phyloP scores from a whole-genome alignment of 768 basidiomycete species.

The Mycena floridula region DNA sequence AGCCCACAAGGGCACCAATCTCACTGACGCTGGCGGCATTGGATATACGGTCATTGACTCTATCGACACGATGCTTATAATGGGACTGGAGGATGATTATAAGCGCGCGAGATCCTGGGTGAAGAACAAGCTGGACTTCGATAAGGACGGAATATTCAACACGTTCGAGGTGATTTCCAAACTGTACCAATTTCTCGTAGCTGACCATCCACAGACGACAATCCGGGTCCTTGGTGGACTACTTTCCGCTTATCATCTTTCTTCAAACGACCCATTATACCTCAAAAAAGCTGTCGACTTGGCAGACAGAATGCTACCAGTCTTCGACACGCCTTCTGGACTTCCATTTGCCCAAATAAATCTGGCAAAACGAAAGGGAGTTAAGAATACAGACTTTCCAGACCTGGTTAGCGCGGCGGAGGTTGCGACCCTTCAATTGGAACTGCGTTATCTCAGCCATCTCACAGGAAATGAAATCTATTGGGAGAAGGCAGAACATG shows the following conservation, averaged over 20 bases:
- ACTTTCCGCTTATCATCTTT: constrained; percentile 78
- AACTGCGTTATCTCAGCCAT: constrained; percentile 81
- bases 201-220: constrained; percentile 55
- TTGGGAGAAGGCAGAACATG: constrained; percentile 77
- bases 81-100: constrained; percentile 81
- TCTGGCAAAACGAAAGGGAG: constrained; percentile 52
- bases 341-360: constrained; percentile 81
- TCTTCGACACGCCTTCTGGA: constrained; percentile 76
- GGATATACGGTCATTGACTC: constrained; percentile 89
- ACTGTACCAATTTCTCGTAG: neutral
- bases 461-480: constrained; percentile 74
- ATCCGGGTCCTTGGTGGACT: constrained; percentile 91
- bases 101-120: constrained; percentile 75
- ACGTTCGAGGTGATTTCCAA: constrained; percentile 72
- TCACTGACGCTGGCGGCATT: constrained; percentile 73
- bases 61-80: constrained; percentile 80
- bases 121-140: constrained; percentile 59
- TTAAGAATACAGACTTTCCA: constrained; percentile 51
- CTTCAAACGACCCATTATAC: constrained; percentile 59
- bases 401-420: constrained; percentile 78
- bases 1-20: constrained; percentile 64
- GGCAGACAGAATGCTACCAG: constrained; percentile 78
- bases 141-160: constrained; percentile 72
- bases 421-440: constrained; percentile 83
- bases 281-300: constrained; percentile 78